These are phyloP conservation scores for Protomyces inundatus DNA, from an alignment of 1,139 yeast species.

Conservation along the genomic window DNA sequence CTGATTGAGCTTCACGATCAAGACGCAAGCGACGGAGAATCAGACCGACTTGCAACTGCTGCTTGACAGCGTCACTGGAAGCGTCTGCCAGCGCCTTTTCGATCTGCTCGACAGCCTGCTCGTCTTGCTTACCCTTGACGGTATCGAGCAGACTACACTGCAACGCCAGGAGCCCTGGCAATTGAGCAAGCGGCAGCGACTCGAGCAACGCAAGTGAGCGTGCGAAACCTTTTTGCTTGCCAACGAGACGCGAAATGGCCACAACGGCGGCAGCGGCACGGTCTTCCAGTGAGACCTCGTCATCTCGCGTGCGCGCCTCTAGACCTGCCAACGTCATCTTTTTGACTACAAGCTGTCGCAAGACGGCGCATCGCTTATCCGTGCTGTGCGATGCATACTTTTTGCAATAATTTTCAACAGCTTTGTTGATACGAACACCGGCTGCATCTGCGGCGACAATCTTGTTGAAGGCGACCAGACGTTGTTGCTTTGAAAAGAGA, in stretches of 20 bases:
- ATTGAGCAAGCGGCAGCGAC: background rate
- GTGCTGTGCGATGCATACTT: background rate
- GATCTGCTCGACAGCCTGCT: background rate
- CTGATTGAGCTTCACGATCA: background rate
- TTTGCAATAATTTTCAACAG: background rate
- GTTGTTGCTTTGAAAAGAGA: conserved; percentile 10
- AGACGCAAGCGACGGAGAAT: conserved; percentile 3
- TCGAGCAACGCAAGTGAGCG: conserved; percentile 2
- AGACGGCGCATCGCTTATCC: conserved; percentile 6
- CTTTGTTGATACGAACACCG: conserved; percentile 7
- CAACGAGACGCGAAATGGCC: background rate
- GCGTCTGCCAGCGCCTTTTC: background rate
- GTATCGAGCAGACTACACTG: background rate
- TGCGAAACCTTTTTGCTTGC: conserved; percentile 1
- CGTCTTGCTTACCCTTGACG: background rate
- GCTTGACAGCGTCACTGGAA: background rate
- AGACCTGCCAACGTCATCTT: background rate
- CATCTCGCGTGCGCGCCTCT: background rate
- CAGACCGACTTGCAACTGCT: conserved; percentile 4
- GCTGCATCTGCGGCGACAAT: conserved; percentile 8
- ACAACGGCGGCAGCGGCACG: conserved; percentile 3
- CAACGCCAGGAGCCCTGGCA: conserved; percentile 9
- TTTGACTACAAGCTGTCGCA: background rate
- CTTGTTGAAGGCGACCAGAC: conserved; percentile 7
- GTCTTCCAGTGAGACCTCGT: background rate